A percentile compares a stretch with the other conserved stretches of the same genome.
These are phyloP conservation scores for Monascus ruber DNA, from an alignment of 2,329 filamentous ascomycete genomes.

Conservation along the genomic window DNA sequence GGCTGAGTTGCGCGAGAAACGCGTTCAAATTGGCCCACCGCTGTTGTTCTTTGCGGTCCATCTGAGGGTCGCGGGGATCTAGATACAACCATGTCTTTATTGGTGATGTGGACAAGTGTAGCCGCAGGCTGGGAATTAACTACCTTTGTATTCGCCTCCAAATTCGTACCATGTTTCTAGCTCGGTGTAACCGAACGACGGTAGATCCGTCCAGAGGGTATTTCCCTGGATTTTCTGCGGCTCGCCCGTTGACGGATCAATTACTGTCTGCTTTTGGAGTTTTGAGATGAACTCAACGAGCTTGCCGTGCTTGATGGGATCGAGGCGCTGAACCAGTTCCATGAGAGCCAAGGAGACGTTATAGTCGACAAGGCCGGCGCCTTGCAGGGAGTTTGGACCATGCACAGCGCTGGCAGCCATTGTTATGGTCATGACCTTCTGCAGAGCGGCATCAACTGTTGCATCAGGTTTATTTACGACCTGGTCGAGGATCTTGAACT, in stretches of 20 bases:
- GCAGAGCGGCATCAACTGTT: constrained; percentile 5
- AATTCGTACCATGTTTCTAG: constrained; percentile 7
- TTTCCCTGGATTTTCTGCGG: constrained; percentile 3
- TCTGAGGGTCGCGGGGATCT: constrained; percentile 3
- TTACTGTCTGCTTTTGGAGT: constrained; percentile 5
- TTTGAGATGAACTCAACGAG: constrained; percentile 7
- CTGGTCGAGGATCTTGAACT: constrained; percentile 5
- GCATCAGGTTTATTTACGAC: constrained; percentile 4
- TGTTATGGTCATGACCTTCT: constrained; percentile 4
- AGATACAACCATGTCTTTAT: background rate
- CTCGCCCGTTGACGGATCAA: constrained; percentile 5
- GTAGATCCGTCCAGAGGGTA: constrained; percentile 7
- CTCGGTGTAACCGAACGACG: constrained; percentile 8
- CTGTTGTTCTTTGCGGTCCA: constrained; percentile 2
- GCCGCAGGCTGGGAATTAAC: background rate
- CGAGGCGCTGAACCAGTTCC: constrained; percentile 8
- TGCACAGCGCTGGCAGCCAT: constrained; percentile 2
- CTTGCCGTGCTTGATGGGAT: constrained; percentile 6
- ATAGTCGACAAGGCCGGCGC: constrained; percentile 6
- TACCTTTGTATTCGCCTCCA: constrained; percentile 8
- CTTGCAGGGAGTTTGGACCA: constrained; percentile 1
- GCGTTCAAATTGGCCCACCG: constrained; percentile 8
- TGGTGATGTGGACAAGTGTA: background rate
- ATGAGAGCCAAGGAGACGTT: constrained; percentile 6
- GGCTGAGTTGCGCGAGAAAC: constrained; percentile 9